Base-by-base conservation (phyloP, 2,329 filamentous ascomycete species). In the Fusarium miscanthi region DNA sequence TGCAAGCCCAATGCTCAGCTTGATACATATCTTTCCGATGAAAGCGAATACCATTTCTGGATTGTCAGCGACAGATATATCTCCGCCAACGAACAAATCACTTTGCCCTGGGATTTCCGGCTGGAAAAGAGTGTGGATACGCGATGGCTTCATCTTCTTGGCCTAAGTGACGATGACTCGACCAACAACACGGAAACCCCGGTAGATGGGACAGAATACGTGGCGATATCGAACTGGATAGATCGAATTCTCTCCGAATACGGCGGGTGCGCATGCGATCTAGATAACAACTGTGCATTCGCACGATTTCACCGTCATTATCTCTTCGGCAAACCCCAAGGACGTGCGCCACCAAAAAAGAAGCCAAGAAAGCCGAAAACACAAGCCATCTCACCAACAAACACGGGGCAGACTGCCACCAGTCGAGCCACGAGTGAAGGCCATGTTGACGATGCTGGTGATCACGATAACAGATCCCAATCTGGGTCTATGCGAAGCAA, bases 1-100 rank as follows among this genome's bases (percentile, higher is more conserved):
- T 99, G 96, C 84, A 90, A 89, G 69, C 94, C 96, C 3, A 99
- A 98, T 78, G 90, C 96, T n/a, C 88, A 89, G 37, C 86, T 98
- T 76, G 95, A 96, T 79, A 97, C 95, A 0, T 93, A 94, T 73
- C 89, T 98, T 52, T 93, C 93, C 4, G 91, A 90, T 51, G 87
- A 88, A 7, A 91, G 90, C 2, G 92, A 95, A 73, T 97, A 95
- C 78, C 94, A 96, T 79, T 97, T 98, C 81, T 98, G 95, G 89
- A 91, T 98, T 71, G 90, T 97, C 66, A 94, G 94, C 76, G 93
- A 93, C 75, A 89, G 92, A 59, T 87, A 91, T 41, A 94, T 98
- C 62, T 82, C 87, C 21, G 85, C 90, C 2, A 85, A 87, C 43
- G 89, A 91, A 76, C 89, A 90, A 76, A 89, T 88, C 76, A 93